Evolutionary conservation across 1,284 basidiomycete species (phyloP).

Genomic region (Laetiporus sulphureus): DNA sequence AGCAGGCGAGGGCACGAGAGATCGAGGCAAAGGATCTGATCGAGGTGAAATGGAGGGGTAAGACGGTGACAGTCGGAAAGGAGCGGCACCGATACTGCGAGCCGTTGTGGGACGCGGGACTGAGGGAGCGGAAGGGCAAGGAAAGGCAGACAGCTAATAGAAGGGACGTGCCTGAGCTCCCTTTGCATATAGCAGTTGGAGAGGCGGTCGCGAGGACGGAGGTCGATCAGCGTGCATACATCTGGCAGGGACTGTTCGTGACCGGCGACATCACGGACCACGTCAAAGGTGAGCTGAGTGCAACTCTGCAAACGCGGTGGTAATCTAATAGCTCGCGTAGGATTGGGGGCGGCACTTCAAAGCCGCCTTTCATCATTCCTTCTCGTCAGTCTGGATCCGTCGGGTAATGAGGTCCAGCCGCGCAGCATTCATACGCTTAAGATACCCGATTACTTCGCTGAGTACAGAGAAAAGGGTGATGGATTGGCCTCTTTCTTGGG

Average conservation of each 20-base stretch:
- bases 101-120: constrained; percentile 73
- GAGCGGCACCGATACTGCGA: constrained; percentile 89
- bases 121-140: constrained; percentile 34
- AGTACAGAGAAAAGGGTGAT: constrained; percentile 82
- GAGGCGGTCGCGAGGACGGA: constrained; percentile 53
- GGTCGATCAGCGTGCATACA: constrained; percentile 58
- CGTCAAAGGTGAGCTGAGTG: constrained; percentile 57
- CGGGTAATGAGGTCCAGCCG: constrained; percentile 68
- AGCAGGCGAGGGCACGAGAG: constrained; percentile 72
- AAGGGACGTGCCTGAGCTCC: constrained; percentile 29
- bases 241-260: constrained; percentile 81
- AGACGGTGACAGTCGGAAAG: constrained; percentile 75
- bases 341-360: constrained; percentile 66
- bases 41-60: constrained; percentile 64
- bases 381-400: constrained; percentile 54
- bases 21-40: constrained; percentile 78
- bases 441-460: constrained; percentile 91
- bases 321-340: constrained; percentile 27
- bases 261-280: constrained; percentile 75
- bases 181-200: constrained; percentile 62
- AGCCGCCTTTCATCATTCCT: constrained; percentile 72
- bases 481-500: constrained; percentile 84
- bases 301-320: constrained; percentile 4
- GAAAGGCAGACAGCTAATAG: constrained; percentile 12
- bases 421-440: constrained; percentile 57